These are phyloP conservation scores for Pythium utonaiense DNA, from an alignment of 352 stramenopile species.

Conservation along the genomic window DNA sequence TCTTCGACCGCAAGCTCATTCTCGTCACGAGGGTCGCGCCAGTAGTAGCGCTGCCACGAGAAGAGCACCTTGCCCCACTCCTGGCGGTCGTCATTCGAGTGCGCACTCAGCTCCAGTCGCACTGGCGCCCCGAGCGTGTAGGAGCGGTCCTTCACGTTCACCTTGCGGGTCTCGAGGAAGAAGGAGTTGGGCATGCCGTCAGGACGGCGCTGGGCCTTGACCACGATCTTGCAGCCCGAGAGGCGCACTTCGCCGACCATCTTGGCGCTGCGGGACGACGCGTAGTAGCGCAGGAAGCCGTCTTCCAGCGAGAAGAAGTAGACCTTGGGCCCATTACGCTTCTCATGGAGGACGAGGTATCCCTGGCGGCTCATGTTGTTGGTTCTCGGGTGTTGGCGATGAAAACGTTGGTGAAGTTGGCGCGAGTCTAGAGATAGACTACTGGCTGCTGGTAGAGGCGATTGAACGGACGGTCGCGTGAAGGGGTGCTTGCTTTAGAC, in stretches of 20 bases:
- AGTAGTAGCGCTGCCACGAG: constrained; percentile 87
- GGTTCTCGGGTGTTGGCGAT: neutral
- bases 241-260: constrained; percentile 62
- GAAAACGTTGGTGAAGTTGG: constrained; percentile 15
- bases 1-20: constrained; percentile 3
- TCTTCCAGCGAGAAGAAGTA: constrained; percentile 80
- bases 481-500: constrained; percentile 8
- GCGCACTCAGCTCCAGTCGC: constrained; percentile 65
- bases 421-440: constrained; percentile 1
- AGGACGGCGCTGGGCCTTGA: constrained; percentile 72
- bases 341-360: constrained; percentile 75
- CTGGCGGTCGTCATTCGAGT: constrained; percentile 62
- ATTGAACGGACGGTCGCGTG: constrained; percentile 2
- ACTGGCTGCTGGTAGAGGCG: neutral
- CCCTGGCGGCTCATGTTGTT: constrained; percentile 65
- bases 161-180: constrained; percentile 77
- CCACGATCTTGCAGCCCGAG: constrained; percentile 79
- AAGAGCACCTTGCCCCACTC: constrained; percentile 85
- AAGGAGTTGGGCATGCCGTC: constrained; percentile 76
- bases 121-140: constrained; percentile 68
- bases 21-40: constrained; percentile 49
- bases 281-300: constrained; percentile 74
- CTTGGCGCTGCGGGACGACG: constrained; percentile 32
- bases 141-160: constrained; percentile 82
- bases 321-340: constrained; percentile 44